Conservation (phyloP, 345 rosid species). For the Raphanus sativus region DNA sequence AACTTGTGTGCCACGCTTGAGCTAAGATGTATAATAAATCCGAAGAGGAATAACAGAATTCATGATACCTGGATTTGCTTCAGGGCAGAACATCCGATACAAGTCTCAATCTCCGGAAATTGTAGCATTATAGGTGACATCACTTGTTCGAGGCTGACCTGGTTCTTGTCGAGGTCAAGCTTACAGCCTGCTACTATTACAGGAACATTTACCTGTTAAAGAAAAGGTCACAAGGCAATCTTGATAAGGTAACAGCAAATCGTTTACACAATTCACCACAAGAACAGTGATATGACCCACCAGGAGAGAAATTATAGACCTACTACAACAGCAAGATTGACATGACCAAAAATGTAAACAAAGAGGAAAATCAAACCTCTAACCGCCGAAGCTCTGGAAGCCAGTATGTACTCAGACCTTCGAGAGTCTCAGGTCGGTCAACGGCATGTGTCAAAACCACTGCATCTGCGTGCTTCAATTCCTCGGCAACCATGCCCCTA, state of each 20-base stretch:
- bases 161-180: slow-evolving; percentile 81
- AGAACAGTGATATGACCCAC: background rate
- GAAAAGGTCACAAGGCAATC: slow-evolving; percentile 6
- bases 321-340: background rate
- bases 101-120: slow-evolving; percentile 94
- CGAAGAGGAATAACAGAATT: slow-evolving; percentile 17
- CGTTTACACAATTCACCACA: background rate
- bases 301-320: too few relatives aligned
- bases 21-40: background rate
- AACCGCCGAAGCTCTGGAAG: slow-evolving; percentile 28
- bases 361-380: slow-evolving; percentile 29
- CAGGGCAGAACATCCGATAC: slow-evolving; percentile 84
- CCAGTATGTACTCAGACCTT: slow-evolving; percentile 68
- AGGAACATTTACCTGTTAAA: slow-evolving; percentile 80
- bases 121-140: slow-evolving; percentile 97
- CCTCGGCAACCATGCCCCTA: slow-evolving; percentile 71
- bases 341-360: background rate
- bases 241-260: slow-evolving; percentile 14
- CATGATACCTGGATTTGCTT: slow-evolving; percentile 74
- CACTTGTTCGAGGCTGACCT: slow-evolving; percentile 69
- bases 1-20: background rate
- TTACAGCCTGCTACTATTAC: slow-evolving; percentile 93
- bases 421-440: slow-evolving; percentile 72
- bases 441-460: slow-evolving; percentile 93
- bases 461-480: slow-evolving; percentile 83